Evolutionary conservation across 768 basidiomycete genomes (phyloP).

Genomic region (Russula foetens): DNA sequence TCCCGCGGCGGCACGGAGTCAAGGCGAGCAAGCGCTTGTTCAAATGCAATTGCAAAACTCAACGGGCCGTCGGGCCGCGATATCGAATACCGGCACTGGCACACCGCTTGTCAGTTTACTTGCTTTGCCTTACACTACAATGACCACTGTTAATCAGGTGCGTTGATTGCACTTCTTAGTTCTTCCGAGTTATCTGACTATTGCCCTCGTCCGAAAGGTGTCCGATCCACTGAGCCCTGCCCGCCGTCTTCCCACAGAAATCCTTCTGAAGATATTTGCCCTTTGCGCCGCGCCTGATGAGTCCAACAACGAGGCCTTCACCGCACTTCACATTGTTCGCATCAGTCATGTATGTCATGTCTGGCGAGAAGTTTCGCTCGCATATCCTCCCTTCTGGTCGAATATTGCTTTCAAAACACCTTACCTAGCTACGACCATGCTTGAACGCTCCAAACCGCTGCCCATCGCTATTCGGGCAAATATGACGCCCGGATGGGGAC

Average conservation of each 20-base stretch:
- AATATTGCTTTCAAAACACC: constrained; percentile 18
- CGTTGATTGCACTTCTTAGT: not conserved
- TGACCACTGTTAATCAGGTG: constrained; percentile 8
- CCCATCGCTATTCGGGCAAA: constrained; percentile 16
- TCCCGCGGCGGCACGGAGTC: no score
- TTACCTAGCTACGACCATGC: constrained; percentile 18
- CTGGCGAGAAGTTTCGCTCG: constrained; percentile 18
- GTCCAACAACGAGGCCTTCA: constrained; percentile 8
- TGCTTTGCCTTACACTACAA: not conserved
- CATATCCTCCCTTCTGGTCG: constrained; percentile 16
- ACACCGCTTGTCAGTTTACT: not conserved
- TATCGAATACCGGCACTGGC: not conserved
- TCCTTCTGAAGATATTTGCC: constrained; percentile 19
- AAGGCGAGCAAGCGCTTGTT: no score
- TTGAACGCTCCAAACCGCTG: constrained; percentile 17
- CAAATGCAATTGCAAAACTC: no score
- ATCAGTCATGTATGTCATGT: constrained; percentile 19
- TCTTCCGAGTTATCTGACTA: not conserved
- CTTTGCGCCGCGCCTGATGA: constrained; percentile 13
- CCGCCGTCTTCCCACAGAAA: constrained; percentile 16
- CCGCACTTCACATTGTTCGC: constrained; percentile 8
- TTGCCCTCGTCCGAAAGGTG: not conserved
- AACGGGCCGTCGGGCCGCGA: not conserved
- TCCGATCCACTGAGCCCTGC: not conserved
- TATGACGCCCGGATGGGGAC: constrained; percentile 5